Evolutionary conservation across 176 grass and related monocot genomes (phyloP).

Genomic region (Dendrocalamus sinicus): DNA sequence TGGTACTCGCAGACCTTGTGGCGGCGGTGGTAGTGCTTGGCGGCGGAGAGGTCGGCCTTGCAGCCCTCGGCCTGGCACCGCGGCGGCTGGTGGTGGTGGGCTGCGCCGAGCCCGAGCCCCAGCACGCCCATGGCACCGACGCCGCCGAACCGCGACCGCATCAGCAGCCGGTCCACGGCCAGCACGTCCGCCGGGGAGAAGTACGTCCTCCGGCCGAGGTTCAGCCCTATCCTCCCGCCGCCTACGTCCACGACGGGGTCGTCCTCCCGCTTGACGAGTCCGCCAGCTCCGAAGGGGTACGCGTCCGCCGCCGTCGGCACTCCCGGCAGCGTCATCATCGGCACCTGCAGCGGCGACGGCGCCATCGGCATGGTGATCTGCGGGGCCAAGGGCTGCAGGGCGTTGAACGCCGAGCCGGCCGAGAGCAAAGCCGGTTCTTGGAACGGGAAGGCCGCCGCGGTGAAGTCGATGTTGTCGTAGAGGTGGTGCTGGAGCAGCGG

Average conservation of each 20-base stretch:
- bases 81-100: slow-evolving; percentile 59
- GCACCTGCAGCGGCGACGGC: slow-evolving; percentile 12
- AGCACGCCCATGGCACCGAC: slow-evolving; percentile 48
- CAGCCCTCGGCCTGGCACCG: slow-evolving; percentile 90
- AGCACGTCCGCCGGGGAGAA: slow-evolving; percentile 68
- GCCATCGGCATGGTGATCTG: slow-evolving; percentile 50
- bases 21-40: slow-evolving; percentile 95
- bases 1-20: slow-evolving; percentile 99
- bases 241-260: slow-evolving; percentile 36
- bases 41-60: slow-evolving; percentile 77
- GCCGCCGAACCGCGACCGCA: slow-evolving; percentile 39
- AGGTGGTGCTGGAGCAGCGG: slow-evolving; percentile 38
- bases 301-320: slow-evolving; percentile 13
- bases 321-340: slow-evolving; percentile 25
- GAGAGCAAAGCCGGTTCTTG: slow-evolving; percentile 44
- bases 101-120: slow-evolving; percentile 55
- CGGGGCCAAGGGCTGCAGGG: slow-evolving; percentile 29
- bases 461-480: slow-evolving; percentile 47
- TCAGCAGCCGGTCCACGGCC: slow-evolving; percentile 62
- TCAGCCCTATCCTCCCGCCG: slow-evolving; percentile 68
- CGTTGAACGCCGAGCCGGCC: slow-evolving; percentile 9
- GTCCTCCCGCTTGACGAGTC: slow-evolving; percentile 67
- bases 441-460: slow-evolving; percentile 42
- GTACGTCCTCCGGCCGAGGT: slow-evolving; percentile 79
- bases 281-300: slow-evolving; percentile 40